These are phyloP conservation scores for Pichia sp. DNA, from an alignment of 1,139 yeast species.

Conservation along the genomic window DNA sequence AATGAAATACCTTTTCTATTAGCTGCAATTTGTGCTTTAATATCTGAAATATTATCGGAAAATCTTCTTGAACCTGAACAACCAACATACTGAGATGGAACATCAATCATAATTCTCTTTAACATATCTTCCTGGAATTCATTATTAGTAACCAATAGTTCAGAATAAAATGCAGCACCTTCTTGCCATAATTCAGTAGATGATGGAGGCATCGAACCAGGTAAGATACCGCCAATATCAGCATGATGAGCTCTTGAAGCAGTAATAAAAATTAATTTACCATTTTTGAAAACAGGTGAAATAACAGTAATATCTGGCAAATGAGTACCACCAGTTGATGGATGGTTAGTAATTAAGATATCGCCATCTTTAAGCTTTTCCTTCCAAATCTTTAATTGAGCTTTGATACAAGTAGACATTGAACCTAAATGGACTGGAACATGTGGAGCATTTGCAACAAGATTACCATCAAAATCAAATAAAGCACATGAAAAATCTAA, in stretches of 20 bases:
- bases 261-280: slow-evolving; percentile 45
- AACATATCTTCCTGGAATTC: slow-evolving; percentile 49
- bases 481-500: slow-evolving; percentile 58
- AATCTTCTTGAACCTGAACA: slow-evolving; percentile 57
- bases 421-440: slow-evolving; percentile 60
- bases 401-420: slow-evolving; percentile 54
- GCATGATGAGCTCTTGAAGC: slow-evolving; percentile 67
- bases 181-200: slow-evolving; percentile 57
- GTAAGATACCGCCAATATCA: slow-evolving; percentile 60
- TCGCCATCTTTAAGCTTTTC: slow-evolving; percentile 49
- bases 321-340: slow-evolving; percentile 57
- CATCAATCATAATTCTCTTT: slow-evolving; percentile 37
- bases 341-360: slow-evolving; percentile 51
- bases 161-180: slow-evolving; percentile 54
- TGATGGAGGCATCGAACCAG: slow-evolving; percentile 61
- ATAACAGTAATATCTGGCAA: slow-evolving; percentile 74
- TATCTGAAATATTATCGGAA: slow-evolving; percentile 51
- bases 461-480: slow-evolving; percentile 48
- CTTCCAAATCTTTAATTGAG: slow-evolving; percentile 45
- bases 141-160: slow-evolving; percentile 49
- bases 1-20: slow-evolving; percentile 55
- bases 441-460: slow-evolving; percentile 61
- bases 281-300: slow-evolving; percentile 49
- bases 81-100: slow-evolving; percentile 47
- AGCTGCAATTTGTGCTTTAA: slow-evolving; percentile 64